Base-by-base conservation (phyloP, 2,329 filamentous ascomycete genomes). In the Venturia aucupariae region DNA sequence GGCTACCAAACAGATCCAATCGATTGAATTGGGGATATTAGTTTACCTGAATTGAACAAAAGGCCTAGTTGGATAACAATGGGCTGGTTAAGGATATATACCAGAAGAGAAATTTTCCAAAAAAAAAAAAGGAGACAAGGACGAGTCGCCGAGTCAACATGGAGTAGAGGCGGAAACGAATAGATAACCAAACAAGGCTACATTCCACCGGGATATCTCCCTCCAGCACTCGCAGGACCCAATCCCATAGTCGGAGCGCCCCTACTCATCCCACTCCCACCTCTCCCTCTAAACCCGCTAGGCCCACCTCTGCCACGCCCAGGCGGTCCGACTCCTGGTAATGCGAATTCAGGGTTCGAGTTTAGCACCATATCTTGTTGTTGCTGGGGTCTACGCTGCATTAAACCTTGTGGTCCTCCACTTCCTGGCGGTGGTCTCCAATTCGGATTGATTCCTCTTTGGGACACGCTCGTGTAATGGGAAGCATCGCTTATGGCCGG, bases 381-480 rank as follows among this genome's bases (percentile, higher is more conserved):
- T 64, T 77, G 71, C 71, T 78, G 69, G 69, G 76, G 68, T 75
- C 79, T 69, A 78, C 68, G 76, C 79, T 10, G 77, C 77, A 63
- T 75, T 77, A 68, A 66, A 68, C 69, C 71, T 68, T 68, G 75
- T 55, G 81, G 78, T n/a, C n/a, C n/a, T 38, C 81, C 79, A 2
- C 83, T 85, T 5, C 64, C 64, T 67, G 75, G 76, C n/a, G 70
- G 69, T 13, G 76, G 76, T 46, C 89, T 85, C 92, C 93, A 97
- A 66, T 87, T 86, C 7, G 92, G 93, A 74, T 97, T 97, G 64
- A 97, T 79, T 1, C 90, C 89, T 41, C 93, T 84, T 75, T 97
- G 92, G 0, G 89, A 93, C 57, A 97, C 88, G 13, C 90, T 94
- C 1, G 93, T 97, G 76, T 96, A 97, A 69, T 89, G 90, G 57